phyloP scores from a whole-genome alignment of 1,284 basidiomycete species.

The Termitomyces sp. region DNA sequence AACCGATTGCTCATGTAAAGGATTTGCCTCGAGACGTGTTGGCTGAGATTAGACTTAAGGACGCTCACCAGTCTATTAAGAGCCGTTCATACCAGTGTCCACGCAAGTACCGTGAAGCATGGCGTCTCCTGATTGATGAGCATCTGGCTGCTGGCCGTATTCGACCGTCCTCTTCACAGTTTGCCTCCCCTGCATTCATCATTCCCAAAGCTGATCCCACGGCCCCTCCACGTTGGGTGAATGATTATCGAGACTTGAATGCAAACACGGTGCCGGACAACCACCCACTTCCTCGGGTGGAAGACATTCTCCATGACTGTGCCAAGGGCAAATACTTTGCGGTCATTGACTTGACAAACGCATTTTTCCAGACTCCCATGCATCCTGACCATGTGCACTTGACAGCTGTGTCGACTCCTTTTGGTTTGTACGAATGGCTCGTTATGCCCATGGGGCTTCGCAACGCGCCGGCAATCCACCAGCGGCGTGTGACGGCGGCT shows the following conservation, averaged over 20 bases:
- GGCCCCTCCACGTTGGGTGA: not conserved
- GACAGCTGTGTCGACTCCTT: slow-evolving; percentile 30
- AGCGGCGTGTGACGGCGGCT: too few species aligned
- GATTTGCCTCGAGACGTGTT: not conserved
- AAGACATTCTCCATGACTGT: slow-evolving; percentile 27
- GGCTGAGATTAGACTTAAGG: not conserved
- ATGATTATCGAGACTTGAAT: not conserved
- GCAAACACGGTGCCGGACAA: not conserved
- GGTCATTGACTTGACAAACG: too few species aligned
- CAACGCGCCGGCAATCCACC: too few species aligned
- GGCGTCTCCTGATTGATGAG: not conserved
- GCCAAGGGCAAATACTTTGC: too few species aligned
- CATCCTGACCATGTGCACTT: slow-evolving; percentile 24
- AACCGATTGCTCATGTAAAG: not conserved
- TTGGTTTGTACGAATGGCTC: slow-evolving; percentile 29
- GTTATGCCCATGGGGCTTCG: too few species aligned
- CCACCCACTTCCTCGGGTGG: slow-evolving; percentile 32
- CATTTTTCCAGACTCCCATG: too few species aligned
- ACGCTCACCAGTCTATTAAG: not conserved
- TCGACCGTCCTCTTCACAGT: not conserved
- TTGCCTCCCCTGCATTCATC: not conserved
- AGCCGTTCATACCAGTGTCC: not conserved
- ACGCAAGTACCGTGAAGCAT: not conserved
- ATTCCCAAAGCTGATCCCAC: not conserved
- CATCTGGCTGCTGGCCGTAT: not conserved